Evolutionary conservation across 2,329 filamentous ascomycete genomes (phyloP).

Genomic region (Verticillium albo-atrum): DNA sequence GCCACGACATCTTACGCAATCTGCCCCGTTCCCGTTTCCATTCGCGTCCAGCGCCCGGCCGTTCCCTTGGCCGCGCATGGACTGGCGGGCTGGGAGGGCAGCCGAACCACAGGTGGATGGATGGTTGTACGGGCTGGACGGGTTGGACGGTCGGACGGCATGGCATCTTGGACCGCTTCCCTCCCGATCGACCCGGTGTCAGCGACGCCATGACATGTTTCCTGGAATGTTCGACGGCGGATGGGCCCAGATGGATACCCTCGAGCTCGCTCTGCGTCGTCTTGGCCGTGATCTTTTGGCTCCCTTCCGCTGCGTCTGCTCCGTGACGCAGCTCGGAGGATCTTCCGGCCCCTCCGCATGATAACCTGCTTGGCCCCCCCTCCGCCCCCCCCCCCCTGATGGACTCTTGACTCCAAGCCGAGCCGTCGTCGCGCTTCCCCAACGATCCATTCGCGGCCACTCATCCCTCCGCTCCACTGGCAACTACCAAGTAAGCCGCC

Average conservation of each 20-base stretch:
- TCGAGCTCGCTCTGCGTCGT: neutral
- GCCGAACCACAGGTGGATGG: neutral
- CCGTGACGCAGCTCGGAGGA: neutral
- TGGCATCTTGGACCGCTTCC: neutral
- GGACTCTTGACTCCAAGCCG: neutral
- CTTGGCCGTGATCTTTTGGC: neutral
- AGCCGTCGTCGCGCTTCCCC: neutral
- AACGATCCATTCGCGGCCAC: neutral
- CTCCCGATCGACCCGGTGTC: neutral
- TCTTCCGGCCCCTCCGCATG: neutral
- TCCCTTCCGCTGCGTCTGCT: neutral
- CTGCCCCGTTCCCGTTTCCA: neutral
- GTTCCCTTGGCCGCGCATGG: neutral
- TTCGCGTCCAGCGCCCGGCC: neutral
- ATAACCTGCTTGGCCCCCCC: neutral
- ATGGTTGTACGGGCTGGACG: too few relatives aligned
- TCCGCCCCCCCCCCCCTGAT: too few relatives aligned
- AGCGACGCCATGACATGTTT: neutral
- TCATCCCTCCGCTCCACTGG: neutral
- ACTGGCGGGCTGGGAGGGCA: neutral
- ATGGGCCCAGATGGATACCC: neutral
- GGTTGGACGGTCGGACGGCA: neutral
- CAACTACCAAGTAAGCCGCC: too few relatives aligned
- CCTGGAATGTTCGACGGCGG: neutral
- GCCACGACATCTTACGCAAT: neutral